A percentile compares a stretch with the other conserved stretches of the same genome.
These are phyloP conservation scores for Rehmannia glutinosa DNA, from an alignment of 257 asterid genomes.

Conservation along the genomic window DNA sequence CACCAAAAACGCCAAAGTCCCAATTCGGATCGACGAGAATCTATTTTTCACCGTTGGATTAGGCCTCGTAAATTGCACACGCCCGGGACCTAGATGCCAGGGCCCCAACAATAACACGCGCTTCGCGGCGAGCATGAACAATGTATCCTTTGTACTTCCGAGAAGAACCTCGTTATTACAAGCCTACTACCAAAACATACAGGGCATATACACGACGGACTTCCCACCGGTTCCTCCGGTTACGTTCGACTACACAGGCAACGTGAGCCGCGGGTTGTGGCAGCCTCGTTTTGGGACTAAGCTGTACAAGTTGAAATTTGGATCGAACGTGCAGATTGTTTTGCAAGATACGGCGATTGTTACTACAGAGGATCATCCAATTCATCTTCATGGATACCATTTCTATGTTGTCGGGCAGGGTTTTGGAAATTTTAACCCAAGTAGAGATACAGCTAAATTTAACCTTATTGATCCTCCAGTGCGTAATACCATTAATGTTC, in stretches of 20 bases:
- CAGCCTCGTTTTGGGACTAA: conserved; percentile 51
- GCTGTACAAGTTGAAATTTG: conserved; percentile 43
- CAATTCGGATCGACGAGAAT: conserved; percentile 39
- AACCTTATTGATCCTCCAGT: conserved; percentile 60
- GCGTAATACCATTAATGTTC: conserved; percentile 57
- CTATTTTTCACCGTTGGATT: conserved; percentile 60
- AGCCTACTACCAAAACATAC: conserved; percentile 55
- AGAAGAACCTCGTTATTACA: conserved; percentile 41
- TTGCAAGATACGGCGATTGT: conserved; percentile 62
- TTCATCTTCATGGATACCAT: conserved; percentile 65
- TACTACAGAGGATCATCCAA: conserved; percentile 59
- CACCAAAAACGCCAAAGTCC: conserved; percentile 29
- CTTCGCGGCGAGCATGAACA: conserved; percentile 64
- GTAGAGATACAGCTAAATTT: conserved; percentile 39
- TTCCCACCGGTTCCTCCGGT: conserved; percentile 55
- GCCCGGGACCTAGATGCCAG: conserved; percentile 55
- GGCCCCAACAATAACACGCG: conserved; percentile 60
- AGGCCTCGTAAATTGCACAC: conserved; percentile 55
- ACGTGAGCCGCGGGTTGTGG: conserved; percentile 48
- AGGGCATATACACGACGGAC: conserved; percentile 47
- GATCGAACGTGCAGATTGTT: conserved; percentile 49
- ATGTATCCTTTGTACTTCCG: no score
- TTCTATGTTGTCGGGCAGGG: conserved; percentile 67
- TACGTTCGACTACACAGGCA: conserved; percentile 54
- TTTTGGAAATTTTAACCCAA: no score